Percentiles rank a stretch among this genome's conserved stretches.
Conservation (phyloP, 306 rosid genomes). For the Quercus suber region DNA sequence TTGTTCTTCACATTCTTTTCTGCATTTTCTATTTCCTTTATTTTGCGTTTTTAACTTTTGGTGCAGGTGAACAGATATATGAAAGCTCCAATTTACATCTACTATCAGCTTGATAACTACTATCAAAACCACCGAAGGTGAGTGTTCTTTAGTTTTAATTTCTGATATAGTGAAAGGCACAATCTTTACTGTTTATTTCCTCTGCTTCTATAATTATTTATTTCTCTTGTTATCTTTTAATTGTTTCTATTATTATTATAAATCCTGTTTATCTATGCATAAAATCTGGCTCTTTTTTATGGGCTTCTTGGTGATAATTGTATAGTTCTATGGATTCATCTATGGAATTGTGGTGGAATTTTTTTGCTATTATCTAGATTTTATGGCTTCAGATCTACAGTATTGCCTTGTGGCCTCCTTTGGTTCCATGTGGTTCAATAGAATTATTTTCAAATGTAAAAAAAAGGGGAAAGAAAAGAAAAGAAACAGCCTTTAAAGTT, state of each 20-base stretch:
- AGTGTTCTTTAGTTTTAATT: slow-evolving; percentile 20
- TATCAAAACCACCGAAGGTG: slow-evolving; percentile 95
- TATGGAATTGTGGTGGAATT: not conserved
- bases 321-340: not conserved
- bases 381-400: not conserved
- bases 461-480: not conserved
- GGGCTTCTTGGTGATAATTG: not conserved
- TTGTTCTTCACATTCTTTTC: not conserved
- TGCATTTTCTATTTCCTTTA: not conserved
- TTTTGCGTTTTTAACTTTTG: slow-evolving; percentile 19
- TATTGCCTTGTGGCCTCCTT: no score
- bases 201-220: not conserved
- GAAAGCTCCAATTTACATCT: slow-evolving; percentile 87
- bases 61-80: slow-evolving; percentile 67
- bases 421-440: no score
- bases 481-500: not conserved
- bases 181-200: not conserved
- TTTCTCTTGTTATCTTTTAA: not conserved
- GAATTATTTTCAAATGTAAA: no score
- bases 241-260: not conserved
- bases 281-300: not conserved
- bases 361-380: not conserved
- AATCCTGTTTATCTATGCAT: not conserved
- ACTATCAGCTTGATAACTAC: slow-evolving; percentile 93
- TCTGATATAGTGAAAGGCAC: not conserved